Evolutionary conservation across 345 rosid genomes (phyloP).

Genomic region (Sapria himalayana): DNA sequence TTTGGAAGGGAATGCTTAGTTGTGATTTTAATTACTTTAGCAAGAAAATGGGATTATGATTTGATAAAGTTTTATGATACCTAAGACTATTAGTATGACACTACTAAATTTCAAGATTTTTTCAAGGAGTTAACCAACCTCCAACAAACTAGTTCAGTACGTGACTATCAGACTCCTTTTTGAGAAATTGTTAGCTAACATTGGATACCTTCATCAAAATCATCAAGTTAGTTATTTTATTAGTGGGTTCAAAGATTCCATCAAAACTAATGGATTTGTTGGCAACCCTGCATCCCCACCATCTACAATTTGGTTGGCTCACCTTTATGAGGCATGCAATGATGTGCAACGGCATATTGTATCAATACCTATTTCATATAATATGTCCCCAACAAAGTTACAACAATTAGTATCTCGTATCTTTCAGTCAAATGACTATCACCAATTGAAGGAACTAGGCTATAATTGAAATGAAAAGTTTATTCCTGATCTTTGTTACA

Average conservation of each 20-base stretch:
- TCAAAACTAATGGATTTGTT: not conserved
- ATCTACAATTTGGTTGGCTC: not conserved
- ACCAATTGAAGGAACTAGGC: not conserved
- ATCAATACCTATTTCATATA: too few relatives aligned
- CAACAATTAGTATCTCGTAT: not conserved
- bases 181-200: not conserved
- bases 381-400: too few relatives aligned
- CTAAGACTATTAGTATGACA: not conserved
- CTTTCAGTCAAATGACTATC: not conserved
- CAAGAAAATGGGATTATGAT: not conserved
- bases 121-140: not conserved
- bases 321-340: not conserved
- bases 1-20: not conserved
- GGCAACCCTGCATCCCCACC: not conserved
- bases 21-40: not conserved
- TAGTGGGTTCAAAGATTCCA: not conserved
- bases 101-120: not conserved
- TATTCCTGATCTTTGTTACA: not conserved
- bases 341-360: not conserved
- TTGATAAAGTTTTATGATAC: not conserved
- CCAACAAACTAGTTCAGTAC: not conserved
- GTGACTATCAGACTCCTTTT: not conserved
- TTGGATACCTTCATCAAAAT: not conserved
- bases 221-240: not conserved
- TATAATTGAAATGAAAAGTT: constrained; percentile 1